These are phyloP conservation scores for Hypoxylon perforatum DNA, from an alignment of 495 filamentous ascomycete genomes.

Conservation along the genomic window DNA sequence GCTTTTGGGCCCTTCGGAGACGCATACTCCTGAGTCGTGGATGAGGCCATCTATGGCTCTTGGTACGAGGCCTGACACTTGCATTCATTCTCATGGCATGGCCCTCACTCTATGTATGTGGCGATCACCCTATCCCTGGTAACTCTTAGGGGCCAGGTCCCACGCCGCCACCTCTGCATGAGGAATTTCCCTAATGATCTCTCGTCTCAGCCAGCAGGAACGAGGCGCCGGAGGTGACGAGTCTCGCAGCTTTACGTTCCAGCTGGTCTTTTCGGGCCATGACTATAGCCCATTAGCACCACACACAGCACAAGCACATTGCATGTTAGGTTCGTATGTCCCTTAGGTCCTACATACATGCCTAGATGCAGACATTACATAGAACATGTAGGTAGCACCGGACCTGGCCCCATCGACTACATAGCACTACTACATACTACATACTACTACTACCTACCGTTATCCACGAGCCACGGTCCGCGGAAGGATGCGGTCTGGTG, in stretches of 20 bases:
- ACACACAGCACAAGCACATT: not conserved
- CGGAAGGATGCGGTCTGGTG: constrained; percentile 45
- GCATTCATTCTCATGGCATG: constrained; percentile 22
- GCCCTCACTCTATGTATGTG: constrained; percentile 26
- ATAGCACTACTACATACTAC: not conserved
- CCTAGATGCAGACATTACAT: not conserved
- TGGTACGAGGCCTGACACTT: constrained; percentile 25
- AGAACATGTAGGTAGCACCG: constrained; percentile 13
- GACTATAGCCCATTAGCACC: constrained; percentile 4
- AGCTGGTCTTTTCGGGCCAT: constrained; percentile 25
- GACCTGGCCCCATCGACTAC: constrained; percentile 6
- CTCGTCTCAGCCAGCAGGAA: constrained; percentile 45
- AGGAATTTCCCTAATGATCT: constrained; percentile 38
- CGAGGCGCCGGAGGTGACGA: constrained; percentile 31
- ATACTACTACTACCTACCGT: constrained; percentile 8
- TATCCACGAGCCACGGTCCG: constrained; percentile 31
- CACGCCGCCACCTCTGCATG: constrained; percentile 38
- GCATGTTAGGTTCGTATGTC: not conserved
- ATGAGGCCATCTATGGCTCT: constrained; percentile 19
- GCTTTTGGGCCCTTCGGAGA: constrained; percentile 20
- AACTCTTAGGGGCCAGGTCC: constrained; percentile 28
- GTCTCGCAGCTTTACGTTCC: constrained; percentile 39
- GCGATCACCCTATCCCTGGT: constrained; percentile 38
- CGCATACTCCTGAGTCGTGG: constrained; percentile 35
- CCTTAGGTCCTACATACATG: not conserved